A percentile compares a stretch with the other conserved stretches of the same genome.
Conservation (phyloP, 2,329 filamentous ascomycete genomes). For the Aureobasidium vineae region DNA sequence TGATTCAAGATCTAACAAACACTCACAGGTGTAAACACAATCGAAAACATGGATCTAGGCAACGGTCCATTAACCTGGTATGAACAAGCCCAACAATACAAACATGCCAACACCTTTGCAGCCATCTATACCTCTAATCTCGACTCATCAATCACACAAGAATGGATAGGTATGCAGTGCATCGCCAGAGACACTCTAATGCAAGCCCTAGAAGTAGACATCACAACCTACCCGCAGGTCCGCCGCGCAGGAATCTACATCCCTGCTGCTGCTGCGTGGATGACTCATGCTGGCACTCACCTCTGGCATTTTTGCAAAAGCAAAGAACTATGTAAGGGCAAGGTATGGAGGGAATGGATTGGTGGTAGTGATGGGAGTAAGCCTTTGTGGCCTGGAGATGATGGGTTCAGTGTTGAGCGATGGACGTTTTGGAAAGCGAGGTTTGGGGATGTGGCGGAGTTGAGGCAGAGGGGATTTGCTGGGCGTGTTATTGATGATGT, state of each 20-base stretch:
- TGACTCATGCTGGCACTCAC: background rate
- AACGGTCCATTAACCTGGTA: background rate
- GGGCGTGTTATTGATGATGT: background rate
- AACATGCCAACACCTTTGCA: background rate
- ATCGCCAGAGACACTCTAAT: background rate
- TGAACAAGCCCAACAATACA: conserved; percentile 2
- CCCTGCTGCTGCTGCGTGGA: background rate
- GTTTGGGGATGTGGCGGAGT: background rate
- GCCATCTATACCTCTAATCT: background rate
- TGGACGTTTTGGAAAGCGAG: conserved; percentile 4
- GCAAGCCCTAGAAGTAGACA: background rate
- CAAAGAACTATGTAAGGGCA: background rate
- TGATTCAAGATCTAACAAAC: background rate
- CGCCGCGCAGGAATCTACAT: background rate
- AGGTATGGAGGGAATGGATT: background rate
- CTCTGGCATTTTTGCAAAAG: background rate
- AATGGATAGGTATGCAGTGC: background rate
- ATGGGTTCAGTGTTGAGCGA: background rate
- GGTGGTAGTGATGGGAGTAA: conserved; percentile 1
- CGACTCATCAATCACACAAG: background rate
- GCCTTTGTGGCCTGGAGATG: background rate
- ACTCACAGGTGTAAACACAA: background rate
- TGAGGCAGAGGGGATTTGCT: background rate
- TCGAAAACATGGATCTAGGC: background rate
- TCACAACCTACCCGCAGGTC: background rate